phyloP scores from a whole-genome alignment of 208 protist species.

The Trypanosoma cruzi region DNA sequence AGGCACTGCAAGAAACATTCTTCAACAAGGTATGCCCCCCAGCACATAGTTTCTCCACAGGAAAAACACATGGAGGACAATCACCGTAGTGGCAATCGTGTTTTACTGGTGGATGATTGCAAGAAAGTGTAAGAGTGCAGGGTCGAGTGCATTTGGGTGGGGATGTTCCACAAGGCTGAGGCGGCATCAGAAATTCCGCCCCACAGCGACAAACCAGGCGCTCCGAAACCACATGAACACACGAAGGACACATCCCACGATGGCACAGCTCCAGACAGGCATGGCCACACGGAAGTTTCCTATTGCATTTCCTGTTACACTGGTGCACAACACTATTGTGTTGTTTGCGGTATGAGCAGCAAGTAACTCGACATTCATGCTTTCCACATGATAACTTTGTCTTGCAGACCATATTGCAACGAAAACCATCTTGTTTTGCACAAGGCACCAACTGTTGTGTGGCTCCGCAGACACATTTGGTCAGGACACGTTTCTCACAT shows the following conservation, averaged over 20 bases:
- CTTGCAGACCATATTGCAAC: constrained; percentile 61
- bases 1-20: constrained; percentile 37
- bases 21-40: constrained; percentile 41
- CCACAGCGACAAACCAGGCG: constrained; percentile 62
- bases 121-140: constrained; percentile 39
- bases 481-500: constrained; percentile 41
- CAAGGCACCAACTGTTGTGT: constrained; percentile 55
- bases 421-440: constrained; percentile 36
- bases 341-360: constrained; percentile 58
- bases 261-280: constrained; percentile 71
- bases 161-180: constrained; percentile 70
- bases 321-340: constrained; percentile 39
- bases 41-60: constrained; percentile 44
- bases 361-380: constrained; percentile 64
- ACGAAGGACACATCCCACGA: constrained; percentile 59
- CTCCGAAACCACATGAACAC: constrained; percentile 55
- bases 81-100: constrained; percentile 82
- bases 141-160: constrained; percentile 57
- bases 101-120: constrained; percentile 39
- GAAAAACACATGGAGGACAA: constrained; percentile 60
- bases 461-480: constrained; percentile 56
- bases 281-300: constrained; percentile 79
- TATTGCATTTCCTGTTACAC: constrained; percentile 52
- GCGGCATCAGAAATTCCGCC: constrained; percentile 48
- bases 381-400: constrained; percentile 69